phyloP scores from a whole-genome alignment of 2,329 filamentous ascomycete genomes.

The Xylariales sp. region DNA sequence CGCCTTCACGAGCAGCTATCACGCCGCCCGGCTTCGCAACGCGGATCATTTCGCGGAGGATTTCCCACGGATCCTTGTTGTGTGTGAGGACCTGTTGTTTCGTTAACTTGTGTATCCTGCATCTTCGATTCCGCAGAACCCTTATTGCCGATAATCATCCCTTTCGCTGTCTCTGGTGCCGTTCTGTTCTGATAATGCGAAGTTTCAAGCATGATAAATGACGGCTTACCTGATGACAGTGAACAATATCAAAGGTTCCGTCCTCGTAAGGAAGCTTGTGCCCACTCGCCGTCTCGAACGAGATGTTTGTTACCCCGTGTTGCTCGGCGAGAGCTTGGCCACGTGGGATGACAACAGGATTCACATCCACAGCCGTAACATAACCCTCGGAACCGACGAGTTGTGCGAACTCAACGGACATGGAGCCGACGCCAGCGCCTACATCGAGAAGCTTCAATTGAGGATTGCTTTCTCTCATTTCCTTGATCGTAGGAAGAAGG shows the following conservation, averaged over 20 bases:
- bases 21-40: conserved; percentile 49
- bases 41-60: conserved; percentile 48
- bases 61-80: conserved; percentile 41
- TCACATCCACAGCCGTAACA: conserved; percentile 51
- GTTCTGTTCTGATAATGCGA: too few species aligned
- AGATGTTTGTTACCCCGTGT: conserved; percentile 24
- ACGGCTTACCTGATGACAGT: conserved; percentile 45
- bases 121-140: too few species aligned
- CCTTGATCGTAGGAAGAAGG: conserved; percentile 51
- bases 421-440: conserved; percentile 56
- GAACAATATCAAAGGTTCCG: conserved; percentile 46
- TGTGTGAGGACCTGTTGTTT: conserved; percentile 41
- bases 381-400: conserved; percentile 51
- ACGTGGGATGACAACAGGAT: conserved; percentile 15
- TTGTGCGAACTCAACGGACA: conserved; percentile 54
- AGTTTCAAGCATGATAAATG: not conserved
- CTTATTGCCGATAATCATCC: too few species aligned
- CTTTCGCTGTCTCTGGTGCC: too few species aligned
- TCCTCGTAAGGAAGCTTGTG: conserved; percentile 50
- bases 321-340: conserved; percentile 9
- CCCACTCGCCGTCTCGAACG: conserved; percentile 48
- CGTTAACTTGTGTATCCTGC: not conserved
- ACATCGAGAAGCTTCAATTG: conserved; percentile 54
- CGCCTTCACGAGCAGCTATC: conserved; percentile 50
- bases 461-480: conserved; percentile 34